phyloP scores from a whole-genome alignment of 768 basidiomycete genomes.

The Auricularia cornea region DNA sequence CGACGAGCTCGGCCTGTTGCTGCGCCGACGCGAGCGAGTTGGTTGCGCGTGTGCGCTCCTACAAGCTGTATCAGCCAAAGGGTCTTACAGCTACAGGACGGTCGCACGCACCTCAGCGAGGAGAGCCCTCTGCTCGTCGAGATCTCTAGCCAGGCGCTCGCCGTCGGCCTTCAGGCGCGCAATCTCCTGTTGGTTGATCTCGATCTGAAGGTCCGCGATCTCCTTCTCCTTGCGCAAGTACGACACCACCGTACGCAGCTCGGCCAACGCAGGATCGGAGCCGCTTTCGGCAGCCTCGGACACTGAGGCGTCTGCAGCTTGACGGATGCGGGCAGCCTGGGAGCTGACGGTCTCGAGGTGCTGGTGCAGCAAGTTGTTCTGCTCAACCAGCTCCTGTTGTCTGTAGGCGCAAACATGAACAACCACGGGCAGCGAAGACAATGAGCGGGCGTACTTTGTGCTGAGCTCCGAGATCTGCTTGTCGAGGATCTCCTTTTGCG shows the following conservation, averaged over 20 bases:
- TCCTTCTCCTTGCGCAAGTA: constrained; percentile 89
- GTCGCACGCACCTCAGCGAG: constrained; percentile 53
- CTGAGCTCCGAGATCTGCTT: constrained; percentile 71
- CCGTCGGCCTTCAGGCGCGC: constrained; percentile 64
- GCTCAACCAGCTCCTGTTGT: constrained; percentile 61
- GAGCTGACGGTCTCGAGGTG: constrained; percentile 79
- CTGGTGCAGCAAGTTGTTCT: constrained; percentile 70
- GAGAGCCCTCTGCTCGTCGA: constrained; percentile 62
- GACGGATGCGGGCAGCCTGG: constrained; percentile 73
- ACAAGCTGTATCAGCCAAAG: background rate
- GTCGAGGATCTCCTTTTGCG: constrained; percentile 67
- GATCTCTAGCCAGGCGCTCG: constrained; percentile 57
- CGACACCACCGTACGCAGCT: constrained; percentile 68
- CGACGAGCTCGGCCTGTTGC: constrained; percentile 77
- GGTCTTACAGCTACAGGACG: background rate
- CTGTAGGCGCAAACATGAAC: constrained; percentile 27
- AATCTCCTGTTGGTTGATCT: constrained; percentile 72
- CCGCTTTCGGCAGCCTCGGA: constrained; percentile 31
- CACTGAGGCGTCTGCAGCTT: constrained; percentile 50
- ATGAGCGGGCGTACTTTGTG: constrained; percentile 53
- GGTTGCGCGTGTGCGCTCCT: constrained; percentile 79
- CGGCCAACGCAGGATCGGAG: constrained; percentile 54
- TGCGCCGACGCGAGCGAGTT: constrained; percentile 62
- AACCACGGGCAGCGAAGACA: no score
- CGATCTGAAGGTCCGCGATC: constrained; percentile 80